phyloP scores from a whole-genome alignment of 2,329 filamentous ascomycete species.

The Monosporascus sp. region DNA sequence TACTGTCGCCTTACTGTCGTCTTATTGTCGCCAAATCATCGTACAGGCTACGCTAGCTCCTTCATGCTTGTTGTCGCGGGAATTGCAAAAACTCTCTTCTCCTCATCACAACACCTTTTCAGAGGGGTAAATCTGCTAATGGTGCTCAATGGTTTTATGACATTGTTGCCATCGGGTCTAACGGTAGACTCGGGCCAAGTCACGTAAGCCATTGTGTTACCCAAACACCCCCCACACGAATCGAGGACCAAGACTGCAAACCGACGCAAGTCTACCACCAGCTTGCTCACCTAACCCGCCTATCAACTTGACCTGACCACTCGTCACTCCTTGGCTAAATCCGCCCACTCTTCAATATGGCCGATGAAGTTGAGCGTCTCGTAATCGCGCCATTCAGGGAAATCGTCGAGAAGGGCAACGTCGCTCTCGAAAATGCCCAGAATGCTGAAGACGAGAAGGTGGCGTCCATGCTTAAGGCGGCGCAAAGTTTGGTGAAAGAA shows the following conservation, averaged over 20 bases:
- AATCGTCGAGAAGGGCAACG: conserved; percentile 45
- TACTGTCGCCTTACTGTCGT: too few species aligned
- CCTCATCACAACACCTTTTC: neutral
- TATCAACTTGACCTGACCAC: neutral
- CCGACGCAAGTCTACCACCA: neutral
- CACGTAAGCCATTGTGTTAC: neutral
- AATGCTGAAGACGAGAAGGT: conserved; percentile 29
- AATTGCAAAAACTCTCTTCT: neutral
- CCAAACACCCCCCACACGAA: neutral
- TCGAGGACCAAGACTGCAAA: neutral
- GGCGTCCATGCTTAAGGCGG: conserved; percentile 43
- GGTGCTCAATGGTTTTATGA: neutral
- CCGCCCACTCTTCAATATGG: conserved; percentile 13
- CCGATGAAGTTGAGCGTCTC: conserved; percentile 31
- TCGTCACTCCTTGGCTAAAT: neutral
- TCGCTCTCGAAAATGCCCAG: conserved; percentile 41
- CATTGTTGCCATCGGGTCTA: neutral
- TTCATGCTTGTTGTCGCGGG: neutral
- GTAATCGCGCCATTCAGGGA: conserved; percentile 47
- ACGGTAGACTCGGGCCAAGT: neutral
- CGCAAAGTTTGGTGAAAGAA: conserved; percentile 40
- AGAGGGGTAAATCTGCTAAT: neutral
- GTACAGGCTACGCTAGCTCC: neutral
- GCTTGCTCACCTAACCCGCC: neutral
- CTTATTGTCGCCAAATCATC: too few species aligned